Evolutionary conservation across 306 rosid species (phyloP).

Genomic region (Cotoneaster glaucophyllus): DNA sequence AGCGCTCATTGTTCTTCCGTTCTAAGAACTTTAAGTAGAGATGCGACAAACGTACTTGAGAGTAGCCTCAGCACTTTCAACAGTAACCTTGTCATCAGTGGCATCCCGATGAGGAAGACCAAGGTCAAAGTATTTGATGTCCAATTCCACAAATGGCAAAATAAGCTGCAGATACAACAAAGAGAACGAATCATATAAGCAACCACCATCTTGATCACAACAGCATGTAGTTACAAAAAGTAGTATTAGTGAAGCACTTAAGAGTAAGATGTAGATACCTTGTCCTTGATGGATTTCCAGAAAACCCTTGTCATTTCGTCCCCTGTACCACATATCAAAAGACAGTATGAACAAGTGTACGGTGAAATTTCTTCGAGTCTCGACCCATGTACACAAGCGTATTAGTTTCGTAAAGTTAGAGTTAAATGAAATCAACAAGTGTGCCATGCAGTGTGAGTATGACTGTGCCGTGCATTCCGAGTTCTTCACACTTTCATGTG

Average conservation of each 20-base stretch:
- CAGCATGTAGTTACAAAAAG: not conserved
- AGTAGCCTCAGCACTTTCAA: conserved; percentile 98
- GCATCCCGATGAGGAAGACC: conserved; percentile 93
- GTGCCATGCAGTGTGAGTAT: not conserved
- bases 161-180: conserved; percentile 55
- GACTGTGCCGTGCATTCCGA: not conserved
- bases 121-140: conserved; percentile 90
- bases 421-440: not conserved
- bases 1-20: not conserved
- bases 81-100: conserved; percentile 87
- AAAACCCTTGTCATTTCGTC: conserved; percentile 96
- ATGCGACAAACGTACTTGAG: conserved; percentile 58
- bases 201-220: not conserved
- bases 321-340: conserved; percentile 45
- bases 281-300: conserved; percentile 94
- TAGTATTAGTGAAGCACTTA: not conserved
- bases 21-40: not conserved
- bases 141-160: conserved; percentile 93
- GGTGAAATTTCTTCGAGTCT: not conserved
- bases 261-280: conserved; percentile 37
- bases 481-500: not conserved
- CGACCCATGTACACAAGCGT: not conserved
- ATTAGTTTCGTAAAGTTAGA: not conserved
- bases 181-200: not conserved
- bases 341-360: conserved; percentile 6